Evolutionary conservation across 2,329 filamentous ascomycete species (phyloP).

Genomic region (Zasmidium angulare): DNA sequence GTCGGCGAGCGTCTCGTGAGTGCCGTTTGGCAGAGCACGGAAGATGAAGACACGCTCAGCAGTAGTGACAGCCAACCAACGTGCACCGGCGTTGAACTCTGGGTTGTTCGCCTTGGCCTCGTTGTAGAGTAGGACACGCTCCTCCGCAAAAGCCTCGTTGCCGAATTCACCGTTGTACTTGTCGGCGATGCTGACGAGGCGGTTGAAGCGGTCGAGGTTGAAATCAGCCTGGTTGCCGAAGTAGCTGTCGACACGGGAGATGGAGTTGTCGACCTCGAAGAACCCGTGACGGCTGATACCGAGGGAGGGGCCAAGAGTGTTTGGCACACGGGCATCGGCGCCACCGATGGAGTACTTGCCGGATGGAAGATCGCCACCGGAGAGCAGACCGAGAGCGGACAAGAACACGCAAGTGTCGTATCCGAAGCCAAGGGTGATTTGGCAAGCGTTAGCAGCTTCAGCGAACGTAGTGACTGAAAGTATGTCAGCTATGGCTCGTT

Average conservation of each 20-base stretch:
- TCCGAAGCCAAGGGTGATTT: conserved; percentile 29
- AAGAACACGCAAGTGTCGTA: conserved; percentile 29
- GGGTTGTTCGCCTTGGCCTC: conserved; percentile 30
- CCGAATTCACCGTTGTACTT: conserved; percentile 26
- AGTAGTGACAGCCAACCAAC: conserved; percentile 29
- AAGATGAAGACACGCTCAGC: conserved; percentile 34
- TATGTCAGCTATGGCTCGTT: too few relatives aligned
- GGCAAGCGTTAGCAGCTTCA: conserved; percentile 30
- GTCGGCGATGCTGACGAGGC: conserved; percentile 22
- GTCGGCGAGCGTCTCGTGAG: conserved; percentile 15
- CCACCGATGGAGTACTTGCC: conserved; percentile 31
- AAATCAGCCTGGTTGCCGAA: conserved; percentile 33
- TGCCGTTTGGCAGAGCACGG: conserved; percentile 30
- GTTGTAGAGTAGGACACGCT: conserved; percentile 28
- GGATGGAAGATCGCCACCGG: conserved; percentile 28
- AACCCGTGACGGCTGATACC: conserved; percentile 30
- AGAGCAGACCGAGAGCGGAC: conserved; percentile 29
- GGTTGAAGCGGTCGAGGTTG: conserved; percentile 24
- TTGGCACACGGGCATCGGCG: conserved; percentile 26
- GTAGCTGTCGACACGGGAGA: conserved; percentile 27
- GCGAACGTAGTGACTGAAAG: conserved; percentile 27
- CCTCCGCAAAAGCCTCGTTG: conserved; percentile 22
- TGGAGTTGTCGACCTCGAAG: conserved; percentile 31
- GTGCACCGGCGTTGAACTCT: conserved; percentile 26
- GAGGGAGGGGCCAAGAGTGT: conserved; percentile 30